These are phyloP conservation scores for Pseudogymnoascus sp. DNA, from an alignment of 2,329 filamentous ascomycete genomes.

Conservation along the genomic window DNA sequence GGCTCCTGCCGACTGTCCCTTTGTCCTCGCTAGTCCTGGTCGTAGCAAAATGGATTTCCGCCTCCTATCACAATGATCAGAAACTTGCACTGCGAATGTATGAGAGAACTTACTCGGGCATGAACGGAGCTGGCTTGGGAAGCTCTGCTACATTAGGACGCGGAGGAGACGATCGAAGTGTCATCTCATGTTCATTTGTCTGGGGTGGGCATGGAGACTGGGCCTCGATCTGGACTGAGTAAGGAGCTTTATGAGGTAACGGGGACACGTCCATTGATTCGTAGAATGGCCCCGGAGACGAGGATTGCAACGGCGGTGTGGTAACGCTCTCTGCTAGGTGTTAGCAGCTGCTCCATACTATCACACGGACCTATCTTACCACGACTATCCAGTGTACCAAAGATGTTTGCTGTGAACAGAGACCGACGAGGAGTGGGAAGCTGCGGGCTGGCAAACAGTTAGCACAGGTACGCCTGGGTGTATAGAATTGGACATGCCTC, in stretches of 20 bases:
- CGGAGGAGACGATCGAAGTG: slow-evolving; percentile 48
- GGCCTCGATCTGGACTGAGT: slow-evolving; percentile 54
- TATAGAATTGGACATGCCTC: slow-evolving; percentile 52
- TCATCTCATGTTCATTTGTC: slow-evolving; percentile 34
- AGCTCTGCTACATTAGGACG: slow-evolving; percentile 41
- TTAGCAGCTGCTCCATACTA: slow-evolving; percentile 27
- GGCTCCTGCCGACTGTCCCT: slow-evolving; percentile 62
- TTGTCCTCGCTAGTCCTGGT: slow-evolving; percentile 65
- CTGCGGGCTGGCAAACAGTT: slow-evolving; percentile 56
- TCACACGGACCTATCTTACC: slow-evolving; percentile 42
- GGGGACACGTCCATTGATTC: slow-evolving; percentile 94
- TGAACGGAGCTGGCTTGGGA: slow-evolving; percentile 34
- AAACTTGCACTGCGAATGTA: slow-evolving; percentile 13
- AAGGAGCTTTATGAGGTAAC: slow-evolving; percentile 75
- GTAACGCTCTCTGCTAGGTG: slow-evolving; percentile 58
- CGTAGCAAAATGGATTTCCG: slow-evolving; percentile 61
- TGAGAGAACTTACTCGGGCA: slow-evolving; percentile 42
- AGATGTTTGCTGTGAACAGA: slow-evolving; percentile 68
- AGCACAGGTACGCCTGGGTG: slow-evolving; percentile 24
- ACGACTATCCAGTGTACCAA: slow-evolving; percentile 47
- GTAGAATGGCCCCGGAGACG: slow-evolving; percentile 62
- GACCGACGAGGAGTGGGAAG: slow-evolving; percentile 75
- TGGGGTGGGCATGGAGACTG: slow-evolving; percentile 61
- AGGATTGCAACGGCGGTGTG: slow-evolving; percentile 76
- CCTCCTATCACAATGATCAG: slow-evolving; percentile 38